A percentile compares a stretch with the other conserved stretches of the same genome.
Evolutionary conservation across 345 rosid genomes (phyloP).

Genomic region (Luvunga scandens): DNA sequence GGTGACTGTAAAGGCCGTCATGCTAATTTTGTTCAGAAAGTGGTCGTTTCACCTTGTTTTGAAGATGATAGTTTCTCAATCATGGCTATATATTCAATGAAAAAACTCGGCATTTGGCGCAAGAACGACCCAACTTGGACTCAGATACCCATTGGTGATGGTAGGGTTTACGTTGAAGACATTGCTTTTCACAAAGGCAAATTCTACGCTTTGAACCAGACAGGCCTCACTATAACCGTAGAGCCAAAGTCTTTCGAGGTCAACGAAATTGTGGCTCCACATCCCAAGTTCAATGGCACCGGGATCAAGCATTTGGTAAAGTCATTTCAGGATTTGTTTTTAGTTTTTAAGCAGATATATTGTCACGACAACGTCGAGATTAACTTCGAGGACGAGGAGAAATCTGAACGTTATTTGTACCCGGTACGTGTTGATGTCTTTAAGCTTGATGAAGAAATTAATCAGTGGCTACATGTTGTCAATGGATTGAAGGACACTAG

Average conservation of each 20-base stretch:
- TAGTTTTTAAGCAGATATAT: not conserved
- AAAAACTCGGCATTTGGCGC: not conserved
- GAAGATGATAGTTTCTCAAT: not conserved
- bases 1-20: not conserved
- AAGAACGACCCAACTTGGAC: not conserved
- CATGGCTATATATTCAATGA: constrained; percentile 3
- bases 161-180: not conserved
- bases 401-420: not conserved
- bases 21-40: not conserved
- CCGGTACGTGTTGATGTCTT: not conserved
- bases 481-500: not conserved
- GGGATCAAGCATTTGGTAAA: not conserved
- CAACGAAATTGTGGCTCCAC: not conserved
- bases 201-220: not conserved
- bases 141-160: not conserved
- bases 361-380: not conserved
- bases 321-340: not conserved
- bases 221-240: not conserved
- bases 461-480: not conserved
- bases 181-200: not conserved
- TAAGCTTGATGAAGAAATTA: not conserved
- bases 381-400: not conserved
- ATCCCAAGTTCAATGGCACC: not conserved
- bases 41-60: not conserved
- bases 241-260: not conserved